These are phyloP conservation scores for Alternaria infectoria DNA, from an alignment of 2,329 filamentous ascomycete genomes.

Conservation along the genomic window DNA sequence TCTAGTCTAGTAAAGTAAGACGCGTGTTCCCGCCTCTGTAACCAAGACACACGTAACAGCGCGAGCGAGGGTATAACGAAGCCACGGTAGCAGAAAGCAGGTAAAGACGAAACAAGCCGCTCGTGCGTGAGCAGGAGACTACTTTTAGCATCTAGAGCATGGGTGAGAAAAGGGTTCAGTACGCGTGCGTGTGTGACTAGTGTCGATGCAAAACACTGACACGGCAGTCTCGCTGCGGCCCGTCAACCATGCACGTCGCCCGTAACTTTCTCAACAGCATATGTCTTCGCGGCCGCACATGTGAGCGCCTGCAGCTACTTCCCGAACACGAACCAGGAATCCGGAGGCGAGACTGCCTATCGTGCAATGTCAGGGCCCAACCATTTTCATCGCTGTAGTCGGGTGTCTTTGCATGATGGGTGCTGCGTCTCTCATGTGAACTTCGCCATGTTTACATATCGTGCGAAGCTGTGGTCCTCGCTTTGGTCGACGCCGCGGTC, in stretches of 20 bases:
- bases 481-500: constrained; percentile 52
- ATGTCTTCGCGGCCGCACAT: constrained; percentile 8
- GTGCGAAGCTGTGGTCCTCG: constrained; percentile 59
- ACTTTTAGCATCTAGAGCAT: background rate
- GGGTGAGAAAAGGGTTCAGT: background rate
- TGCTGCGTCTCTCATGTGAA: constrained; percentile 33
- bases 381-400: background rate
- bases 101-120: background rate
- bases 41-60: constrained; percentile 18
- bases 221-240: constrained; percentile 8
- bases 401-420: constrained; percentile 12
- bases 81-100: background rate
- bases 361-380: background rate
- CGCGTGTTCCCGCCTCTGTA: constrained; percentile 18
- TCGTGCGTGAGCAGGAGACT: background rate
- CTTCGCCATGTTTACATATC: constrained; percentile 54
- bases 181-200: background rate
- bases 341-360: constrained; percentile 16
- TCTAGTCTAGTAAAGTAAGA: constrained; percentile 3
- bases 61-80: background rate
- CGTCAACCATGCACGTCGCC: constrained; percentile 4
- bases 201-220: constrained; percentile 7
- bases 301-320: constrained; percentile 10
- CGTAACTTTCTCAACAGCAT: constrained; percentile 7
- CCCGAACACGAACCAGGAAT: constrained; percentile 17